Conservation (phyloP, 2,329 filamentous ascomycete species). For the Byssochlamys sp. region DNA sequence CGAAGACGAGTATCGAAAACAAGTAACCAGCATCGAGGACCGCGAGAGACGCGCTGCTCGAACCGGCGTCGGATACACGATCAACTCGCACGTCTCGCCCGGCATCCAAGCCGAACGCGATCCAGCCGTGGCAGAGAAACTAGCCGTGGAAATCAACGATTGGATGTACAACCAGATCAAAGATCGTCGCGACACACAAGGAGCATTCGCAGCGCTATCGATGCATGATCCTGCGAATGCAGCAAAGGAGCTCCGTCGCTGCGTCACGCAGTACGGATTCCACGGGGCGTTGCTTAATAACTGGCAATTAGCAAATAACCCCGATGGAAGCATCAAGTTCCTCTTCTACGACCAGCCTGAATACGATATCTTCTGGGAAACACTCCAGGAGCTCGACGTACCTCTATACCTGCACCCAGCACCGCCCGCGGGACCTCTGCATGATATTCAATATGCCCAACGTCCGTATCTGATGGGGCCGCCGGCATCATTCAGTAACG, state of each 20-base stretch:
- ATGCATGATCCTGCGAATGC: constrained; percentile 19
- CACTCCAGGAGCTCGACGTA: constrained; percentile 13
- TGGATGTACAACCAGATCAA: constrained; percentile 15
- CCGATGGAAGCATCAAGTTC: constrained; percentile 45
- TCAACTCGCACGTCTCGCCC: constrained; percentile 18
- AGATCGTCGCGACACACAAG: constrained; percentile 6
- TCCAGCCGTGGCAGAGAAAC: constrained; percentile 13
- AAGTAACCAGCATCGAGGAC: no score
- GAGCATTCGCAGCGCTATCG: constrained; percentile 6
- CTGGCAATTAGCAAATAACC: constrained; percentile 40
- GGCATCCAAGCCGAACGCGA: constrained; percentile 19
- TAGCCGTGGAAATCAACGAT: constrained; percentile 19
- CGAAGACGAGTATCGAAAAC: no score
- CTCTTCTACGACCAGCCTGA: constrained; percentile 51
- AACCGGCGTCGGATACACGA: constrained; percentile 16
- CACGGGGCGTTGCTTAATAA: constrained; percentile 51
- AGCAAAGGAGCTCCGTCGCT: constrained; percentile 13
- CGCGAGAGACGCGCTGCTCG: no score
- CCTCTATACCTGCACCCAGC: constrained; percentile 18
- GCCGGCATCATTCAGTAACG: constrained; percentile 16
- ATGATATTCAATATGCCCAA: constrained; percentile 17
- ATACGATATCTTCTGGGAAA: constrained; percentile 31
- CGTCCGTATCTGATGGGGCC: constrained; percentile 17
- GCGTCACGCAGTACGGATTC: constrained; percentile 44
- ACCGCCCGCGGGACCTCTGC: constrained; percentile 32